These are phyloP conservation scores for Ustilago vetiveriae DNA, from an alignment of 1,284 basidiomycete species.

Conservation along the genomic window DNA sequence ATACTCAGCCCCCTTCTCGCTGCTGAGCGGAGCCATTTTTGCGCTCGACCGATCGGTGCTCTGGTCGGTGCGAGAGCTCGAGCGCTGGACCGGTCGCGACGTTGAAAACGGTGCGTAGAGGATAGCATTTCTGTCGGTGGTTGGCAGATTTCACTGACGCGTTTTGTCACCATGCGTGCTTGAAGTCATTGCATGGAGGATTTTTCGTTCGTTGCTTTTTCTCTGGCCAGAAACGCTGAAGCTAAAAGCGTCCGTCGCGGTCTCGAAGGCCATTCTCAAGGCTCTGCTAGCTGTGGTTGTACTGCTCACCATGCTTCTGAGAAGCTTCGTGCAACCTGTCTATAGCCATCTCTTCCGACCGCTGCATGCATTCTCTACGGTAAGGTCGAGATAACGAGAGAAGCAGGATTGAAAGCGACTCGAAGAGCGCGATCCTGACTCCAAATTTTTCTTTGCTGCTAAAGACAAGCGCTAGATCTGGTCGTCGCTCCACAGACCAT, in stretches of 20 bases:
- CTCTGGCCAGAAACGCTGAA: constrained; percentile 10
- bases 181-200: constrained; percentile 8
- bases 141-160: constrained; percentile 2
- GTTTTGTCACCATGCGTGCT: too few species aligned
- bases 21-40: background rate
- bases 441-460: too few species aligned
- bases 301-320: constrained; percentile 2
- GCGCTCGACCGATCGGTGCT: constrained; percentile 9
- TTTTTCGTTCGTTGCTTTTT: constrained; percentile 13
- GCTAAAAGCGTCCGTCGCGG: background rate
- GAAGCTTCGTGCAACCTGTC: constrained; percentile 1
- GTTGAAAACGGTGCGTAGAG: constrained; percentile 2
- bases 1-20: background rate
- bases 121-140: background rate
- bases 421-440: too few species aligned
- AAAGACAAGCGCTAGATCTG: too few species aligned
- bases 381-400: too few species aligned
- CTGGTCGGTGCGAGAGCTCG: constrained; percentile 6
- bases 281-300: constrained; percentile 2
- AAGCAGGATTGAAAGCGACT: too few species aligned
- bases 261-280: constrained; percentile 1
- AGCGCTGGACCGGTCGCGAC: background rate
- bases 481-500: too few species aligned
- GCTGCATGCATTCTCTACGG: background rate
- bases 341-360: background rate